These are phyloP conservation scores for Spizellomyces punctatus DNA, from an alignment of 192 early-diverging fungal genomes.

Conservation along the genomic window DNA sequence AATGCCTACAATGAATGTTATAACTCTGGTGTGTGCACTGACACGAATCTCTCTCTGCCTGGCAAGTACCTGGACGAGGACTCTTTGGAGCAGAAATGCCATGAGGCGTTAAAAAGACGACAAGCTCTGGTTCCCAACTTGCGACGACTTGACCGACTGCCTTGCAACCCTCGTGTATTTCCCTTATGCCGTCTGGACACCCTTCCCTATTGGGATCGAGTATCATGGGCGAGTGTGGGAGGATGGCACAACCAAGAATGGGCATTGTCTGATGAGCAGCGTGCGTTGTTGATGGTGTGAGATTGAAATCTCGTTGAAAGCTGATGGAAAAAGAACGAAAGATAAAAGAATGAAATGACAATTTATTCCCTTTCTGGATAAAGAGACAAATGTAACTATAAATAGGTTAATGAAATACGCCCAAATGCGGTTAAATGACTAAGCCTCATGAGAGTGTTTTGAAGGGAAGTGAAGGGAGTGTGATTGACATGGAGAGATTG, in stretches of 20 bases:
- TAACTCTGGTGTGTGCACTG: background rate
- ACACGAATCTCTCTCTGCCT: no score
- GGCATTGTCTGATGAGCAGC: constrained; percentile 12
- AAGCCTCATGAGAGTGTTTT: no score
- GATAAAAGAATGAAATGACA: background rate
- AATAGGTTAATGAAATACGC: no score
- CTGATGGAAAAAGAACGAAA: background rate
- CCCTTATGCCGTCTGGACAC: constrained; percentile 22
- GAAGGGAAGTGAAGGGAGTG: no score
- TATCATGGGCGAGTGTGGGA: constrained; percentile 26
- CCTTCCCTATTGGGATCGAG: constrained; percentile 15
- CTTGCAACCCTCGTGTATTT: constrained; percentile 33
- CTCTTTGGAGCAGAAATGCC: constrained; percentile 28
- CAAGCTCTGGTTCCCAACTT: constrained; percentile 23
- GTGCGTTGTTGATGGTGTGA: no score
- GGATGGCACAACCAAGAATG: constrained; percentile 23
- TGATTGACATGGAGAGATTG: no score
- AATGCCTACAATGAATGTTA: constrained; percentile 7
- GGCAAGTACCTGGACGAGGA: constrained; percentile 27
- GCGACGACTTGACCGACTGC: constrained; percentile 24
- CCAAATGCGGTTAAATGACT: no score
- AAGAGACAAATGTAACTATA: no score
- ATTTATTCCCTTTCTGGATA: no score
- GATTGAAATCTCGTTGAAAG: background rate
- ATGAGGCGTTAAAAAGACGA: constrained; percentile 29